Conservation (phyloP, 225 moss, liverwort and hornwort genomes). For the Bryoerythrophyllum caledonicum region DNA sequence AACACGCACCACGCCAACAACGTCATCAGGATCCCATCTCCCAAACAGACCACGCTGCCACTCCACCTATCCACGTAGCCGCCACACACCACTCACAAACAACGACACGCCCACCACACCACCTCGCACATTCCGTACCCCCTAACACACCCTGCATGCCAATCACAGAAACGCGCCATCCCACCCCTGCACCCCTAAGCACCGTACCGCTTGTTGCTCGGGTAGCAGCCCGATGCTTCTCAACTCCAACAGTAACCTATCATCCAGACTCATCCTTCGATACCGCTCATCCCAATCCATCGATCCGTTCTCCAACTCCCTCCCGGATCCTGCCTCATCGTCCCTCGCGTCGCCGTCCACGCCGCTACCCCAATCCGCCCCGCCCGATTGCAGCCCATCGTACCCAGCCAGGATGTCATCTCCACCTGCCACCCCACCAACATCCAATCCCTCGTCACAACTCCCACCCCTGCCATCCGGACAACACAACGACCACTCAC, state of each 20-base stretch:
- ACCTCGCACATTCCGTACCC: background rate
- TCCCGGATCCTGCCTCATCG: conserved; percentile 38
- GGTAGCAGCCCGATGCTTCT: conserved; percentile 76
- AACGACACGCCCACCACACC: conserved; percentile 4
- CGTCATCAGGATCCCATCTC: background rate
- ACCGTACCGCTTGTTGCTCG: conserved; percentile 64
- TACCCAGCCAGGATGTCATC: conserved; percentile 54
- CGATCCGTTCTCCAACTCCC: conserved; percentile 44
- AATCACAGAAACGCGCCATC: conserved; percentile 7
- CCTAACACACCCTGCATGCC: background rate
- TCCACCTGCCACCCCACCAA: conserved; percentile 46
- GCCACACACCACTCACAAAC: background rate
- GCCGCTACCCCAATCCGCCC: conserved; percentile 47
- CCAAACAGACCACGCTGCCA: background rate
- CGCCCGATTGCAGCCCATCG: conserved; percentile 38
- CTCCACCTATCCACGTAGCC: background rate
- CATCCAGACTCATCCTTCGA: conserved; percentile 83
- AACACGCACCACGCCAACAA: background rate
- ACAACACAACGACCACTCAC: background rate
- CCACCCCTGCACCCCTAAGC: background rate
- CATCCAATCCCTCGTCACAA: conserved; percentile 20
- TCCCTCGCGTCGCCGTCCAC: conserved; percentile 52
- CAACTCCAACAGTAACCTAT: conserved; percentile 74
- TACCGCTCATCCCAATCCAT: conserved; percentile 84
- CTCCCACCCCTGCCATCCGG: background rate